Evolutionary conservation across 1,139 yeast genomes (phyloP).

Genomic region (Pichia terricola): DNA sequence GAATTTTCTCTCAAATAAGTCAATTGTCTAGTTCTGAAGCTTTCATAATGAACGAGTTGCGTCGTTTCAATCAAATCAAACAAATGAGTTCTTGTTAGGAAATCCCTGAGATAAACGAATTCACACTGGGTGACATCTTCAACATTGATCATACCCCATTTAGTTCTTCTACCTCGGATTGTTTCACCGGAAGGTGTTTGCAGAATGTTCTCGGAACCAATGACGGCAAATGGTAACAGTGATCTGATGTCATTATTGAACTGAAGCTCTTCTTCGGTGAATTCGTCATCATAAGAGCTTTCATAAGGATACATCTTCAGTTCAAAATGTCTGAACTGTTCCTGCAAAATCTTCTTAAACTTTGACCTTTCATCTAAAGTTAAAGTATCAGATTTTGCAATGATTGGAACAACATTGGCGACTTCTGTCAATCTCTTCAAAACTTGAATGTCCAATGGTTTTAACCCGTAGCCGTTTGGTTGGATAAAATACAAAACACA

Average conservation of each 20-base stretch:
- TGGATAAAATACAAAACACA: slow-evolving; percentile 85
- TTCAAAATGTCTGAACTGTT: slow-evolving; percentile 64
- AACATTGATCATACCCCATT: slow-evolving; percentile 88
- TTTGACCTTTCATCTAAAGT: slow-evolving; percentile 76
- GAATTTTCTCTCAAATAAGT: slow-evolving; percentile 90
- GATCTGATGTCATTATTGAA: slow-evolving; percentile 69
- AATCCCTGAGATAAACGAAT: slow-evolving; percentile 86
- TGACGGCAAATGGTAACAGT: slow-evolving; percentile 85
- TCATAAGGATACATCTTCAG: slow-evolving; percentile 76
- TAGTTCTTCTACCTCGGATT: slow-evolving; percentile 83
- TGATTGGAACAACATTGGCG: slow-evolving; percentile 90
- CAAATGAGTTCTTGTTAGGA: slow-evolving; percentile 87
- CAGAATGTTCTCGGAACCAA: slow-evolving; percentile 81
- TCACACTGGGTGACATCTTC: slow-evolving; percentile 95
- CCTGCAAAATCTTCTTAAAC: slow-evolving; percentile 68
- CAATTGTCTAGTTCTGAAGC: slow-evolving; percentile 87
- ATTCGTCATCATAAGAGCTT: slow-evolving; percentile 43
- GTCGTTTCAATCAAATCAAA: slow-evolving; percentile 96
- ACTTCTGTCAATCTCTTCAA: slow-evolving; percentile 80
- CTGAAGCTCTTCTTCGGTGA: slow-evolving; percentile 72
- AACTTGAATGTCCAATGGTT: slow-evolving; percentile 73
- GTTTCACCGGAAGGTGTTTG: slow-evolving; percentile 57
- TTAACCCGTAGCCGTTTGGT: slow-evolving; percentile 77
- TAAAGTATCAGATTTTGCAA: slow-evolving; percentile 86
- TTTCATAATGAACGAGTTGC: slow-evolving; percentile 79